Conservation (phyloP, 257 asterid species). For the Ophiorrhiza pumila region DNA sequence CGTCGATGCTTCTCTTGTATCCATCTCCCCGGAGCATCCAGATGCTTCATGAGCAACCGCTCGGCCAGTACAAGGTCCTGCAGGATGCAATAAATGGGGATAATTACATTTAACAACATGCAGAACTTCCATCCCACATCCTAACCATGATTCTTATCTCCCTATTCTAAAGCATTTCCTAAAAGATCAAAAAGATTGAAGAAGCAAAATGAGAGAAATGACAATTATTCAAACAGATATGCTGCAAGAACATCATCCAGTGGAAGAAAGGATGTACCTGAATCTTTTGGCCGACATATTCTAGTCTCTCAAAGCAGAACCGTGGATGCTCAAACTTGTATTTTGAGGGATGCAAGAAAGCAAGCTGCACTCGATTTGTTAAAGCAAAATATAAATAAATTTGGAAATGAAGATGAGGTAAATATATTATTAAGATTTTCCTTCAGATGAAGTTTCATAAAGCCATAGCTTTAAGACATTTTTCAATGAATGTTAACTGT, state of each 20-base stretch:
- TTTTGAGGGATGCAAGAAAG: conserved; percentile 84
- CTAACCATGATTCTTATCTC: no score
- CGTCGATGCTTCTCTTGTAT: conserved; percentile 76
- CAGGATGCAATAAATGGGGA: not conserved
- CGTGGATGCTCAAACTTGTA: conserved; percentile 90
- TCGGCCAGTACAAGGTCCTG: conserved; percentile 98
- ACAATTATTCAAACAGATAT: not conserved
- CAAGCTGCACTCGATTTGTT: conserved; percentile 48
- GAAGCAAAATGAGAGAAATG: not conserved
- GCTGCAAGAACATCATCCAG: not conserved
- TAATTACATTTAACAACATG: not conserved
- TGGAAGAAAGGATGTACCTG: conserved; percentile 47
- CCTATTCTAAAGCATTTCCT: not conserved
- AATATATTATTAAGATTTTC: not conserved
- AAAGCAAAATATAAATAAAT: not conserved
- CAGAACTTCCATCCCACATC: not conserved
- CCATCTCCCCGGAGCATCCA: conserved; percentile 98
- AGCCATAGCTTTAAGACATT: not conserved
- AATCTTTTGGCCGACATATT: conserved; percentile 93
- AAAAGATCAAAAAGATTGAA: not conserved
- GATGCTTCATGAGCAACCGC: conserved; percentile 91
- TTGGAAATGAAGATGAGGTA: not conserved
- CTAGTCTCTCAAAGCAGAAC: conserved; percentile 92
- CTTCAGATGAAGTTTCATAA: not conserved
- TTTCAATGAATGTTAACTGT: not conserved